Conservation (phyloP, 768 basidiomycete species). For the Saitozyma sp. region DNA sequence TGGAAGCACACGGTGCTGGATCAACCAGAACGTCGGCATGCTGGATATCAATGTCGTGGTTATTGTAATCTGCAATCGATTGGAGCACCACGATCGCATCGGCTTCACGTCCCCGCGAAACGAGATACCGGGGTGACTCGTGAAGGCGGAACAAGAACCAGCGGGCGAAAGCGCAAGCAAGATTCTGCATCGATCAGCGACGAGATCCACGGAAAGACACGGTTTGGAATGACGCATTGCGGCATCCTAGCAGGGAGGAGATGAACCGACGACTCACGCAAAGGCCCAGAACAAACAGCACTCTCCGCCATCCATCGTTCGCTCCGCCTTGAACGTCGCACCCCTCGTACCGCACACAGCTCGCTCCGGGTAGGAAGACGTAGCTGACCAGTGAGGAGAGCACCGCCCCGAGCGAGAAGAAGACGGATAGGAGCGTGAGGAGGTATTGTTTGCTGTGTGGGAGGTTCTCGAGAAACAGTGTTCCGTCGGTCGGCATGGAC, state of each 20-base stretch:
- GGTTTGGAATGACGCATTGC: no score
- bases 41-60: constrained; percentile 66
- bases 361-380: constrained; percentile 68
- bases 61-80: constrained; percentile 84
- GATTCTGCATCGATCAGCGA: constrained; percentile 61
- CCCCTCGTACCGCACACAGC: constrained; percentile 50
- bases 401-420: constrained; percentile 92
- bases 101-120: constrained; percentile 77
- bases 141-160: constrained; percentile 87
- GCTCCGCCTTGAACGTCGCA: constrained; percentile 66
- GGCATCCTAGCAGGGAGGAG: background rate
- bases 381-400: constrained; percentile 78
- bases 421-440: constrained; percentile 87
- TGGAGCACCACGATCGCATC: constrained; percentile 82
- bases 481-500: constrained; percentile 96
- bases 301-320: constrained; percentile 87
- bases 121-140: constrained; percentile 91
- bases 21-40: constrained; percentile 64
- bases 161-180: constrained; percentile 81
- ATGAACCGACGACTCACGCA: constrained; percentile 62
- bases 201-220: background rate
- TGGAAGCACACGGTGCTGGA: background rate
- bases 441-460: constrained; percentile 89
- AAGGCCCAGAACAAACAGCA: constrained; percentile 72
- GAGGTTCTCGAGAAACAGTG: constrained; percentile 76